phyloP scores from a whole-genome alignment of 768 basidiomycete species.

The Suillus hirtellus region DNA sequence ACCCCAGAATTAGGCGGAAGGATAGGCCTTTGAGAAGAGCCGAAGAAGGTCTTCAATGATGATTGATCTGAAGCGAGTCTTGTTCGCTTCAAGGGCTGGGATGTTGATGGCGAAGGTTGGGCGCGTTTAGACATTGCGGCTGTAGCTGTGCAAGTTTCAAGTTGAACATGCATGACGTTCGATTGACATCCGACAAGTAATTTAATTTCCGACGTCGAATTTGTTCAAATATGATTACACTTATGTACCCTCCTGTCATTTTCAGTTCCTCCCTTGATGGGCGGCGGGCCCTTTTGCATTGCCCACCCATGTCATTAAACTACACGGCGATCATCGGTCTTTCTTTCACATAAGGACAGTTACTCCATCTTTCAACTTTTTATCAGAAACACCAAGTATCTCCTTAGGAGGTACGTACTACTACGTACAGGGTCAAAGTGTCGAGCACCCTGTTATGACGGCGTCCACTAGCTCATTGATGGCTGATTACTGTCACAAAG shows the following conservation, averaged over 20 bases:
- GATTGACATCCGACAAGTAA: slow-evolving; percentile 4
- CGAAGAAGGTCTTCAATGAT: slow-evolving; percentile 30
- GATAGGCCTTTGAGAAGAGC: slow-evolving; percentile 5
- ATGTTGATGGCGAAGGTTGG: slow-evolving; percentile 12
- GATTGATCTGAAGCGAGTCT: slow-evolving; percentile 22
- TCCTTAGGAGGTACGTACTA: not conserved
- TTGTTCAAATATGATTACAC: not conserved
- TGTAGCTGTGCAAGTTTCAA: not conserved
- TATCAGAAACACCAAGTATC: not conserved
- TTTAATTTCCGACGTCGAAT: slow-evolving; percentile 5
- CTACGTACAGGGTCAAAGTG: not conserved
- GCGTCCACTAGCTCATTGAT: too few species aligned
- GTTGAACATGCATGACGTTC: not conserved
- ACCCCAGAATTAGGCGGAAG: not conserved
- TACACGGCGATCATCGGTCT: slow-evolving; percentile 3
- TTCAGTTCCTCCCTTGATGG: slow-evolving; percentile 3
- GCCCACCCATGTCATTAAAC: not conserved
- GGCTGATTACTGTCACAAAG: too few species aligned
- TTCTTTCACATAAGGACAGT: not conserved
- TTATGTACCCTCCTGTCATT: slow-evolving; percentile 3
- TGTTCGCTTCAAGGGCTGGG: slow-evolving; percentile 21
- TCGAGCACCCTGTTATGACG: too few species aligned
- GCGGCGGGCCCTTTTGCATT: not conserved
- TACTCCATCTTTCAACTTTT: not conserved
- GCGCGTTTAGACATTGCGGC: slow-evolving; percentile 16